Evolutionary conservation across 805 yeast species (phyloP).

Genomic region (Candida patagonica): DNA sequence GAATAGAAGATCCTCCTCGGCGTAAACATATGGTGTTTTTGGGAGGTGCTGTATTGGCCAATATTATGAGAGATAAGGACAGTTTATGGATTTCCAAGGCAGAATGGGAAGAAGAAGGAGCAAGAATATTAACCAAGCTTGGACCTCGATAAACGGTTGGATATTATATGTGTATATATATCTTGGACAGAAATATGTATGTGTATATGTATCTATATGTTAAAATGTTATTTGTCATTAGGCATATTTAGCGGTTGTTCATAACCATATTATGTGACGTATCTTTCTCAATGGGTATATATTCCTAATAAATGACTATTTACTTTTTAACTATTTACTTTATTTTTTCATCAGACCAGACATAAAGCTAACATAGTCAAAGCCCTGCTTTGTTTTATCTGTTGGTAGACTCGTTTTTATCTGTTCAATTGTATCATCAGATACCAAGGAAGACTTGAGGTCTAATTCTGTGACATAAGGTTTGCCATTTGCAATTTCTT

Average conservation of each 20-base stretch:
- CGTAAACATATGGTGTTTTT: conserved; percentile 98
- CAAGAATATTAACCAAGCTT: conserved; percentile 71
- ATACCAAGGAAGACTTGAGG: conserved; percentile 29
- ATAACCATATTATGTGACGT: too few relatives aligned
- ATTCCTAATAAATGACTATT: not conserved
- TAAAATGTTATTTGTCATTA: not conserved
- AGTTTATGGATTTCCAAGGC: conserved; percentile 96
- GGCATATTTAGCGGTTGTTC: too few relatives aligned
- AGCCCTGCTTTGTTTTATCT: conserved; percentile 18
- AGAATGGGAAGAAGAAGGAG: conserved; percentile 97
- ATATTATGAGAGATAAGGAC: conserved; percentile 96
- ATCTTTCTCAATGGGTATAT: too few relatives aligned
- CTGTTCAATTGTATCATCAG: conserved; percentile 26
- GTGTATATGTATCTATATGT: conserved; percentile 1
- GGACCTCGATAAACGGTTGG: conserved; percentile 64
- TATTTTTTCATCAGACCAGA: conserved; percentile 27
- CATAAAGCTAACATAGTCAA: conserved; percentile 26
- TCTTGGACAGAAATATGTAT: too few relatives aligned
- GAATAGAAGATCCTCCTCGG: conserved; percentile 97
- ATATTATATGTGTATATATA: not conserved
- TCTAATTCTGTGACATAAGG: conserved; percentile 32
- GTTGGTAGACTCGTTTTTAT: conserved; percentile 25
- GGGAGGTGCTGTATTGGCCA: conserved; percentile 97
- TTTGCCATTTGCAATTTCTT: conserved; percentile 33
- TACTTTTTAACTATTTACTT: not conserved